Evolutionary conservation across 768 basidiomycete genomes (phyloP).

Genomic region (Coprinellus aureogranulatus): DNA sequence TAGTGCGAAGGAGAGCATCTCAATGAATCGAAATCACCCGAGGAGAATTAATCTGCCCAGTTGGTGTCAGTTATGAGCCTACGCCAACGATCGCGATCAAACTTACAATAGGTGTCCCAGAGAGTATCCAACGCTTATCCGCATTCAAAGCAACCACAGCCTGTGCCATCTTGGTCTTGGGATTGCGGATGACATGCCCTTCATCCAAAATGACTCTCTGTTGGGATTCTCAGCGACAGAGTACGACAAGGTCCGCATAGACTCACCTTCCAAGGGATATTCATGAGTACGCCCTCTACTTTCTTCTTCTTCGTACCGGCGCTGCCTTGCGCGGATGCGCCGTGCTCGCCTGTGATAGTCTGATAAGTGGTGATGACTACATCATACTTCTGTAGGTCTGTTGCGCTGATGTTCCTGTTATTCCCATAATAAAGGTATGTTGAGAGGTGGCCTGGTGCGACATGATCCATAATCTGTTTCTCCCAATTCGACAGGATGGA

Average conservation of each 20-base stretch:
- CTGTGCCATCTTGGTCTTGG: constrained; percentile 79
- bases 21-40: constrained; percentile 37
- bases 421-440: constrained; percentile 70
- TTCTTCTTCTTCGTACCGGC: constrained; percentile 63
- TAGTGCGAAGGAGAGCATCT: too few species aligned
- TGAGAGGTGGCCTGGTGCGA: constrained; percentile 48
- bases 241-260: neutral
- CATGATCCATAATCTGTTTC: constrained; percentile 78
- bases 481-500: constrained; percentile 89
- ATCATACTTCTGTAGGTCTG: constrained; percentile 65
- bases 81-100: too few species aligned
- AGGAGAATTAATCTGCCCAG: constrained; percentile 67
- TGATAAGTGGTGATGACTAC: constrained; percentile 86
- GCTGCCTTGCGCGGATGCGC: constrained; percentile 18
- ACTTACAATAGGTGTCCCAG: constrained; percentile 88
- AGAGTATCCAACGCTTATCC: constrained; percentile 76
- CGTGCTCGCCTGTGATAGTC: constrained; percentile 58
- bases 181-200: constrained; percentile 84
- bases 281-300: constrained; percentile 54
- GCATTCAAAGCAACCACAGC: constrained; percentile 63
- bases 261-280: constrained; percentile 77
- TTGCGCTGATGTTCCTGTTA: constrained; percentile 55
- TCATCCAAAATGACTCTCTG: constrained; percentile 84
- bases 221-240: neutral
- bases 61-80: neutral